Base-by-base conservation (phyloP, 1,139 yeast genomes). In the Geotrichum aggregatum region DNA sequence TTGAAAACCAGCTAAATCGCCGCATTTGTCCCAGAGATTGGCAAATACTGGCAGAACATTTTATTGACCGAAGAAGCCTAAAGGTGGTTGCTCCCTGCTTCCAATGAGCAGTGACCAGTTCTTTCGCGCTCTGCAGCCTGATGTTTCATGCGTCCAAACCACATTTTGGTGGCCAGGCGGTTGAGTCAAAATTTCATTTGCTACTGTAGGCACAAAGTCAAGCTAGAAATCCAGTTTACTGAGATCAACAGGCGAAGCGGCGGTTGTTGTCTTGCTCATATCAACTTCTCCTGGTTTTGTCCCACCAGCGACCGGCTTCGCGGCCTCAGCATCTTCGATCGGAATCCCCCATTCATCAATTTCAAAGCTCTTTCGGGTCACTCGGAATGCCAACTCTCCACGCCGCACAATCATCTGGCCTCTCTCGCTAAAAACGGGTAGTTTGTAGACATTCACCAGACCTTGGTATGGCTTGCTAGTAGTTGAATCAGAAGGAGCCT, bases 281-380 rank as follows among this genome's bases (percentile, higher is more conserved):
- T 50, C 49, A 3, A 22, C 18, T 19, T 50, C 52, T 14, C 22
- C 35, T 16, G 47, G 13, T 1, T 6, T 11, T 4, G 16, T 2
- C 14, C 22, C 34, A 4, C 8, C 22, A 11, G 34, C 24, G 28
- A 22, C 18, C n/a, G 26, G 11, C 18, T n/a, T 30, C 35, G 45
- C 43, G 22, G 47, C 19, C 8, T 10, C 47, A 11, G 35, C 48
- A 5, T 83, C 89, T 56, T 87, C 97, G 1, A 92, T 95, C 0
- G 98, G 98, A 45, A 92, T 92, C 22, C 95, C 87, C 95, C 96
- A 91, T 63, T 83, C 87, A 59, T 86, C 91, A 54, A 91, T 84
- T 63, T 86, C 95, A 65, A 92, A 88, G 63, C 78, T 82, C 68
- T 83, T 82, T 57, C 86, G 76, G 13, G 96, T 92, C 57, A 88